Evolutionary conservation across 2,329 filamentous ascomycete species (phyloP).

Genomic region (Coniochaeta pulveracea): DNA sequence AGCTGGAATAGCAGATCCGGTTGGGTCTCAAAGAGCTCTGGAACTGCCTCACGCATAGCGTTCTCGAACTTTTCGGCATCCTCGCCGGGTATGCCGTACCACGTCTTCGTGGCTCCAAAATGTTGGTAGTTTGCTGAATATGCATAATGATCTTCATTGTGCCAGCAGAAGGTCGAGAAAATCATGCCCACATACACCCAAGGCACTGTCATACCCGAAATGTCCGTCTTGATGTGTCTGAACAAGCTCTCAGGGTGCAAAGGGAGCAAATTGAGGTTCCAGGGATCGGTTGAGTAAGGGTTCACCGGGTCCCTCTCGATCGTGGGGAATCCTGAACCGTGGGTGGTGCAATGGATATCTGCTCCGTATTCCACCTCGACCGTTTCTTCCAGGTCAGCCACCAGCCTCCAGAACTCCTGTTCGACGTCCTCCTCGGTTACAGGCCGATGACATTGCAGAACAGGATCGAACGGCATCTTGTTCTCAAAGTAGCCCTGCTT

Average conservation of each 20-base stretch:
- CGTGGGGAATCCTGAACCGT: constrained; percentile 93
- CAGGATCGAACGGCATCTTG: constrained; percentile 79
- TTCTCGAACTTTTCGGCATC: constrained; percentile 92
- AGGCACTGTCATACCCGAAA: constrained; percentile 97
- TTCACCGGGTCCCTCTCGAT: constrained; percentile 83
- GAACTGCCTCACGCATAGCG: constrained; percentile 90
- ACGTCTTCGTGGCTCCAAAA: constrained; percentile 95
- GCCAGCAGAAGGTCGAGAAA: constrained; percentile 99
- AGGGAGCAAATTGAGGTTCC: constrained; percentile 91
- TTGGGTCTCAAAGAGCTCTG: constrained; percentile 92
- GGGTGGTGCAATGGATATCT: constrained; percentile 95
- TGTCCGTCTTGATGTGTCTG: constrained; percentile 93
- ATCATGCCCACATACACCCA: constrained; percentile 99
- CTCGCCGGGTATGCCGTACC: constrained; percentile 93
- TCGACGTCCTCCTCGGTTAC: constrained; percentile 95
- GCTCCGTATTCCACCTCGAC: constrained; percentile 97
- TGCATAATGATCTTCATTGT: constrained; percentile 95
- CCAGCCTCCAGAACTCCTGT: constrained; percentile 90
- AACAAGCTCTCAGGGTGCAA: constrained; percentile 88
- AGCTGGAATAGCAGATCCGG: constrained; percentile 93
- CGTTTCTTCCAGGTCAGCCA: constrained; percentile 86
- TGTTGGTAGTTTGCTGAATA: constrained; percentile 99
- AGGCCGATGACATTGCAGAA: constrained; percentile 67
- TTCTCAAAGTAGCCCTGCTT: constrained; percentile 88
- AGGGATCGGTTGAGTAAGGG: constrained; percentile 78